A percentile compares a stretch with the other conserved stretches of the same genome.
phyloP scores from a whole-genome alignment of 768 basidiomycete species.

The Russula emetica region DNA sequence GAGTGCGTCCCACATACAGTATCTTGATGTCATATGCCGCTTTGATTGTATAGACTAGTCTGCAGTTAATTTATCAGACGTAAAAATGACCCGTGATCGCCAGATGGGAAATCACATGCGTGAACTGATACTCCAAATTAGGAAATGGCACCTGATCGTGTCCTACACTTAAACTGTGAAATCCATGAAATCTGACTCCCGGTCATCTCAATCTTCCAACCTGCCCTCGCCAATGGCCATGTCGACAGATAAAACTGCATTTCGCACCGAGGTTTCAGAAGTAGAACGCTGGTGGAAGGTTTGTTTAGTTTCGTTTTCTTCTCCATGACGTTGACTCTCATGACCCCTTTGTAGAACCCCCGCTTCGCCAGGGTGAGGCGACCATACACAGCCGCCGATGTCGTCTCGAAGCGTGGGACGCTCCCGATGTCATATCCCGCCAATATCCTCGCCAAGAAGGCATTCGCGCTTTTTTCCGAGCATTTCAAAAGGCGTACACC shows the following conservation, averaged over 20 bases:
- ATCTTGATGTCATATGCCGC: neutral
- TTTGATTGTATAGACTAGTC: too few species aligned
- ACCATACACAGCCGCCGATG: conserved; percentile 89
- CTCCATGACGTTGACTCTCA: neutral
- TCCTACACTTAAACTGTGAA: neutral
- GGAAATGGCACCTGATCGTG: conserved; percentile 1
- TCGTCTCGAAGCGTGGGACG: conserved; percentile 91
- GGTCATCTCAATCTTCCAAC: neutral
- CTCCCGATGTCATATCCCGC: conserved; percentile 84
- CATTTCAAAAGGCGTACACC: conserved; percentile 76
- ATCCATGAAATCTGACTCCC: too few species aligned
- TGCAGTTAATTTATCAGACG: neutral
- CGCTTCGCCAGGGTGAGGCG: conserved; percentile 85
- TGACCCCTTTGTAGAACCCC: conserved; percentile 52
- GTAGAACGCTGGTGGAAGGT: conserved; percentile 96
- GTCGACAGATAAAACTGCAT: conserved; percentile 60
- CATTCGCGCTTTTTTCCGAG: conserved; percentile 67
- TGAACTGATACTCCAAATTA: neutral
- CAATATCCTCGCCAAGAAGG: conserved; percentile 79
- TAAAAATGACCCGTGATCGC: neutral
- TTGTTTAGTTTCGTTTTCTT: conserved; percentile 23
- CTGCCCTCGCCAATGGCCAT: conserved; percentile 37
- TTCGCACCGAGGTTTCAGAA: conserved; percentile 75
- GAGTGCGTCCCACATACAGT: neutral
- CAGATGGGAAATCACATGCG: conserved; percentile 18